Conservation (phyloP, 306 rosid genomes). For the Prunus fruticosa region DNA sequence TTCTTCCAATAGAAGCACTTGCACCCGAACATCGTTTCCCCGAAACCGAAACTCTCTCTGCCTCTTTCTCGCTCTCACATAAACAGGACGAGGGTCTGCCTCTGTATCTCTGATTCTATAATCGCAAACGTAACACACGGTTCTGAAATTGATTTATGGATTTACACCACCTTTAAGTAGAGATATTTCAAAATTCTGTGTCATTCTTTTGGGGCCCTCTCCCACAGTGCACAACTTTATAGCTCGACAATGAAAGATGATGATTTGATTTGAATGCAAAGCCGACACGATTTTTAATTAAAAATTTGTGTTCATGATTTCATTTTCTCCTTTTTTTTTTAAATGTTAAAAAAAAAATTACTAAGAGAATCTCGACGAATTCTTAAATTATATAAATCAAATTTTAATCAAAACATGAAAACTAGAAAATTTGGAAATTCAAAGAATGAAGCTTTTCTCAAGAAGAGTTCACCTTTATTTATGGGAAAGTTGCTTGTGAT, state of each 20-base stretch:
- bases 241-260: not conserved
- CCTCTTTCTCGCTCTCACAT: constrained; percentile 5
- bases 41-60: not conserved
- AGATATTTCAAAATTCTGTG: not conserved
- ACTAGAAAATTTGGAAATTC: too few species aligned
- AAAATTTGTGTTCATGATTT: not conserved
- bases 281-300: not conserved
- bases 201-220: constrained; percentile 1
- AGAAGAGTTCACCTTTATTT: too few species aligned
- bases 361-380: too few species aligned
- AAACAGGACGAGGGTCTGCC: not conserved
- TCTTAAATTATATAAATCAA: too few species aligned
- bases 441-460: too few species aligned
- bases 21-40: constrained; percentile 39
- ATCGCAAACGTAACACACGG: not conserved
- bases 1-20: constrained; percentile 40
- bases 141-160: not conserved
- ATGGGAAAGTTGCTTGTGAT: too few species aligned
- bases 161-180: too few species aligned
- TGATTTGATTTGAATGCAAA: not conserved
- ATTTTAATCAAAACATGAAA: too few species aligned
- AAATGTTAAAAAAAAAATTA: too few species aligned
- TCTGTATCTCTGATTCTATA: not conserved
- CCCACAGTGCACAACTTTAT: not conserved
- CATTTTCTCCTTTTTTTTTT: too few species aligned